phyloP scores from a whole-genome alignment of 257 asterid genomes.

The Nicotiana obtusifolia region DNA sequence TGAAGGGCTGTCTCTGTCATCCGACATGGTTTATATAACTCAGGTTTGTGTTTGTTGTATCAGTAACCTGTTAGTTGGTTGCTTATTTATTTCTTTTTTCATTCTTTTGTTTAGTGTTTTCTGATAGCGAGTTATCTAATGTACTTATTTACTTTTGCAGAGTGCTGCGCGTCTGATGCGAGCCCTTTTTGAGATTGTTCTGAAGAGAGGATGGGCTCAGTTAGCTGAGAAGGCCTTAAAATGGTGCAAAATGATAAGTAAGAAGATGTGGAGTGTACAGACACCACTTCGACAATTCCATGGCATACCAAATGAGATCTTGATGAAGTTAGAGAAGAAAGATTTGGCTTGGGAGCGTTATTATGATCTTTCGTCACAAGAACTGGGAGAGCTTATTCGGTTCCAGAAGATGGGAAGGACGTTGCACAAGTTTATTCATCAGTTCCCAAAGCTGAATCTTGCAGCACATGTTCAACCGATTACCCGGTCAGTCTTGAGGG shows the following conservation, averaged over 20 bases:
- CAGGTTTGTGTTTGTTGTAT: slow-evolving; percentile 24
- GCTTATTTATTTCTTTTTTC: background rate
- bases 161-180: slow-evolving; percentile 47
- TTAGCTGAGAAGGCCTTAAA: slow-evolving; percentile 39
- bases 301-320: slow-evolving; percentile 36
- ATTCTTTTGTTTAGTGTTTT: background rate
- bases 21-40: slow-evolving; percentile 41
- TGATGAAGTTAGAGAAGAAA: slow-evolving; percentile 35
- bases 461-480: slow-evolving; percentile 41
- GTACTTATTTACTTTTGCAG: slow-evolving; percentile 19
- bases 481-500: slow-evolving; percentile 37
- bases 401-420: slow-evolving; percentile 34
- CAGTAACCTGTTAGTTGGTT: background rate
- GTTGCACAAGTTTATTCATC: slow-evolving; percentile 33
- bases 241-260: slow-evolving; percentile 44
- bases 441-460: slow-evolving; percentile 38
- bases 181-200: slow-evolving; percentile 35
- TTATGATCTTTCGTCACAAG: slow-evolving; percentile 35
- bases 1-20: slow-evolving; percentile 38
- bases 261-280: slow-evolving; percentile 45
- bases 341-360: slow-evolving; percentile 42
- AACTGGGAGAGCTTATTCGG: slow-evolving; percentile 34
- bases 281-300: slow-evolving; percentile 43
- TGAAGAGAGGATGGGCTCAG: slow-evolving; percentile 43
- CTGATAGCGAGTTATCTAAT: background rate